A percentile compares a stretch with the other conserved stretches of the same genome.
Conservation (phyloP, 768 basidiomycete species). For the Amanita molliuscula region DNA sequence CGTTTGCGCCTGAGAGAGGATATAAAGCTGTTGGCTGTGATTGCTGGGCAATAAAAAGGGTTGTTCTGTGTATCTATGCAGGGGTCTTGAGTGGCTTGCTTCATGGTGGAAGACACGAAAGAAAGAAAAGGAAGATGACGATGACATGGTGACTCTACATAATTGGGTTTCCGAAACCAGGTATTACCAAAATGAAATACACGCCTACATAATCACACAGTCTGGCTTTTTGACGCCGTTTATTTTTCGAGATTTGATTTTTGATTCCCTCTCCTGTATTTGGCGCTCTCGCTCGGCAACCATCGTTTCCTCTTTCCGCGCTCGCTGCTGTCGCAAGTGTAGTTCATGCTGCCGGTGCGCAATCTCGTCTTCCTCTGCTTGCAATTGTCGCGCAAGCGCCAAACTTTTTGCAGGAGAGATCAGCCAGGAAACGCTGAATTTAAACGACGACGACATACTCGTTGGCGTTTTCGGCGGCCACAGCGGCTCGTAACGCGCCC, state of each 20-base stretch:
- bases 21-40: conserved; percentile 37
- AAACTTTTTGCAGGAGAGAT: conserved; percentile 28
- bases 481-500: conserved; percentile 41
- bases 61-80: conserved; percentile 37
- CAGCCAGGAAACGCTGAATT: neutral
- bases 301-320: conserved; percentile 14
- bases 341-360: conserved; percentile 28
- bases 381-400: conserved; percentile 65
- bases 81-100: neutral
- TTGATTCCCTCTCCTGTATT: conserved; percentile 18
- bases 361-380: conserved; percentile 66
- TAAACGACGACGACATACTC: conserved; percentile 40
- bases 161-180: neutral
- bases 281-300: conserved; percentile 15
- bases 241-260: conserved; percentile 16
- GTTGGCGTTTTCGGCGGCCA: conserved; percentile 31
- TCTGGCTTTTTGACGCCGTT: conserved; percentile 34
- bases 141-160: neutral
- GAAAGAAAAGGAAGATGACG: no score
- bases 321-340: conserved; percentile 16
- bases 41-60: conserved; percentile 45
- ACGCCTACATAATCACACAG: conserved; percentile 47
- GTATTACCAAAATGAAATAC: neutral
- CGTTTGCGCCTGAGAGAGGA: conserved; percentile 28
- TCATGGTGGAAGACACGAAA: neutral